Conservation (phyloP, 768 basidiomycete species). For the Kwoniella dendrophila region DNA sequence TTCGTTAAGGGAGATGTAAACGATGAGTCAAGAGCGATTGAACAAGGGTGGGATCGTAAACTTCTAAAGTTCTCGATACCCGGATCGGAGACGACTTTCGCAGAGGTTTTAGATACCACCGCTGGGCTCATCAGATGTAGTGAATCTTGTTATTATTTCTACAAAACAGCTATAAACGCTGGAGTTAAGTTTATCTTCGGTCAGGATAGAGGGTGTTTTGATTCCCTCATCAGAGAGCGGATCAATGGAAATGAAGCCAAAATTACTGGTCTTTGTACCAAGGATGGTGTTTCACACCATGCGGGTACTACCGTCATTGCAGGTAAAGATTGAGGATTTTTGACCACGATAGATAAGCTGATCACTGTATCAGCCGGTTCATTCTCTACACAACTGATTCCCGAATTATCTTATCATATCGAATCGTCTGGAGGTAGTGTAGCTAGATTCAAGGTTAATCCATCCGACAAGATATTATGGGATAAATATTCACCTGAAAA, state of each 20-base stretch:
- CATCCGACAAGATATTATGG: background rate
- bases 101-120: conserved; percentile 6
- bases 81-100: background rate
- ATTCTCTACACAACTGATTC: background rate
- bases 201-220: background rate
- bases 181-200: conserved; percentile 8
- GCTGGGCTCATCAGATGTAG: conserved; percentile 7
- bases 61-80: background rate
- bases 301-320: conserved; percentile 1
- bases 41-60: background rate
- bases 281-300: background rate
- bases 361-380: background rate
- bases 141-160: background rate
- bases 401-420: background rate
- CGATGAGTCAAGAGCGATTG: background rate
- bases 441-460: conserved; percentile 3
- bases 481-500: conserved; percentile 13
- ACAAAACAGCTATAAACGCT: background rate
- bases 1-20: background rate
- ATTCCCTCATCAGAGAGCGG: background rate
- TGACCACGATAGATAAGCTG: background rate
- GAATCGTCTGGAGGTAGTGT: conserved; percentile 6
- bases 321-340: background rate
- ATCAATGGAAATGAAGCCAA: background rate
- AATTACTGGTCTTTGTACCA: background rate